Base-by-base conservation (phyloP, 352 stramenopile species). In the Achlya hypogyna region DNA sequence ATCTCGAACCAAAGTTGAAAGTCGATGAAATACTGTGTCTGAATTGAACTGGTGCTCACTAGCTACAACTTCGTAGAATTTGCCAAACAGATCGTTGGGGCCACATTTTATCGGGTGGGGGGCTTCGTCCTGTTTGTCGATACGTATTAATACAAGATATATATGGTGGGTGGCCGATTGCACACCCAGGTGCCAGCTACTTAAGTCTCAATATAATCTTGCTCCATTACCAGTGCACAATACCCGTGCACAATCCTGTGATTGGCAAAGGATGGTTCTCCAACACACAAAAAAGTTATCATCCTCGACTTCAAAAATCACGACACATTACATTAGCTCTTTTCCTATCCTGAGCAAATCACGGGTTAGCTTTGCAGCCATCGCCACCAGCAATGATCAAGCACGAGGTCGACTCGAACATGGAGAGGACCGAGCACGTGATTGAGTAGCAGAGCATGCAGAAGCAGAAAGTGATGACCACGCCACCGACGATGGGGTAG, bases 371-470 rank as follows among this genome's bases (percentile, higher is more conserved):
- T 53, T 49, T 75, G 53, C 42, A 62, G 35, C 53, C 3, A 59
- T 22, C 34, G 45, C 80, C 80, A 53, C 80, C 80, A 23, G 71
- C 78, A 20, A 88, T 84, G 32, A 63, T 72, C 20, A 83, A 75
- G 53, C 80, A 88, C 34, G 75, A 32, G 1, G 81, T 89, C 31
- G 69, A 71, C 25, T 72, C 69, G 62, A 79, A 86, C 59, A 86
- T 88, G 49, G 75, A 78, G 70, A 88, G 67, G 53, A 88, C 56
- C 67, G 84, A 87, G 45, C 71, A 78, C 53, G 74, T 73, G 53
- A 88, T 71, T 1, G 80, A 85, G 71, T 73, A 84, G 32, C 72
- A 22, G 14, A 88, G 70, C 20, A 64, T 54, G 42, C 14, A 22
- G 38, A 64, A 53, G 42, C 16, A 64, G 0, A 16, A 16, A 32